Conservation (phyloP, 805 yeast species). For the Blastobotrys terrestris region DNA sequence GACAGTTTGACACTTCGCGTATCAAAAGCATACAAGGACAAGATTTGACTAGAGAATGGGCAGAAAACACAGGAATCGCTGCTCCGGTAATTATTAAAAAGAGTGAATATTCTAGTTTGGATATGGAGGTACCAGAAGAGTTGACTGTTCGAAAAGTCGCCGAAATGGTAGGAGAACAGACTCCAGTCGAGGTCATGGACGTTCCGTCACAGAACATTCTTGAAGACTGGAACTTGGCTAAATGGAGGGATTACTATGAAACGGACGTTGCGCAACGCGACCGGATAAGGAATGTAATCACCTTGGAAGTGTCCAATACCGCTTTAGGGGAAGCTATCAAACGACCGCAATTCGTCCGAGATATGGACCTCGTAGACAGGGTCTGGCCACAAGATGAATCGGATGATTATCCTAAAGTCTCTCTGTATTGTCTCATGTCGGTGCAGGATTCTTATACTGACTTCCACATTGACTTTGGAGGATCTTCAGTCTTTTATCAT, state of each 20-base stretch:
- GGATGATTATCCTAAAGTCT: slow-evolving; percentile 34
- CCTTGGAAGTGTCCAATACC: slow-evolving; percentile 67
- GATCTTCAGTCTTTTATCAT: slow-evolving; percentile 86
- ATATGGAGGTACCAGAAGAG: slow-evolving; percentile 48
- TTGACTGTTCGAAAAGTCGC: slow-evolving; percentile 54
- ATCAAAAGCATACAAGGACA: slow-evolving; percentile 29
- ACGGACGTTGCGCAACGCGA: slow-evolving; percentile 43
- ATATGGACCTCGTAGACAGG: slow-evolving; percentile 60
- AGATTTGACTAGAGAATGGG: slow-evolving; percentile 36
- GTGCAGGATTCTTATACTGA: slow-evolving; percentile 78
- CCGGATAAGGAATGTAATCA: slow-evolving; percentile 70
- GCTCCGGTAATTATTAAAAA: slow-evolving; percentile 44
- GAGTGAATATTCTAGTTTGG: slow-evolving; percentile 32
- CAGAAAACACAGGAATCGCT: slow-evolving; percentile 29
- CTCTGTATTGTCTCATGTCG: slow-evolving; percentile 80
- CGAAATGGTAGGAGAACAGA: slow-evolving; percentile 54
- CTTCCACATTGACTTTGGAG: slow-evolving; percentile 89
- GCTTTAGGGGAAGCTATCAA: slow-evolving; percentile 42
- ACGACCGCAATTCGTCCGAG: slow-evolving; percentile 63
- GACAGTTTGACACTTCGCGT: slow-evolving; percentile 27
- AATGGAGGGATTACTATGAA: slow-evolving; percentile 70
- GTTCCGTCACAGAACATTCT: slow-evolving; percentile 64
- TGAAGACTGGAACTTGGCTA: slow-evolving; percentile 59
- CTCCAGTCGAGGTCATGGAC: slow-evolving; percentile 78
- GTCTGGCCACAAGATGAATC: slow-evolving; percentile 55